Evolutionary conservation across 179 eudicot species (phyloP).

Genomic region (Silene noctiflora): DNA sequence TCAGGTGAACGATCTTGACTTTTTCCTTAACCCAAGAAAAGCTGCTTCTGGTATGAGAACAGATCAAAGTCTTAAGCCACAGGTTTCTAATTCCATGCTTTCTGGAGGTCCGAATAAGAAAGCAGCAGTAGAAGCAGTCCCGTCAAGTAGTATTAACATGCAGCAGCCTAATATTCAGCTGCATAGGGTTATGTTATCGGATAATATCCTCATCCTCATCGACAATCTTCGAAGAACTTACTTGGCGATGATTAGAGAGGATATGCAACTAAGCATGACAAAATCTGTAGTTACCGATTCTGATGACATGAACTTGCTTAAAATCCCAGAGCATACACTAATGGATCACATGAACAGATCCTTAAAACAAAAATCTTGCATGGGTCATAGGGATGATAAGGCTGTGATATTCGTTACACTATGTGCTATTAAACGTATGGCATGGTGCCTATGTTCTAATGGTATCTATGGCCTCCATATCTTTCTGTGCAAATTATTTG

Average conservation of each 20-base stretch:
- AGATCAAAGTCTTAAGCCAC: conserved; percentile 30
- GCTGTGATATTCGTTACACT: conserved; percentile 31
- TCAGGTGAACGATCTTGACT: conserved; percentile 63
- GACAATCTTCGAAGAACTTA: conserved; percentile 38
- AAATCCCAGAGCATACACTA: conserved; percentile 49
- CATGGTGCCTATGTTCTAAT: conserved; percentile 59
- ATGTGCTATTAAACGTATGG: conserved; percentile 64
- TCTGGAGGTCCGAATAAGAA: conserved; percentile 28
- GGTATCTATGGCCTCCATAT: conserved; percentile 49
- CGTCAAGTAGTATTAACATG: conserved; percentile 22
- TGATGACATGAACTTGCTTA: conserved; percentile 35
- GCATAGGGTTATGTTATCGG: conserved; percentile 51
- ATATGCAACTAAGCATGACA: conserved; percentile 26
- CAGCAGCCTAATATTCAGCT: conserved; percentile 38
- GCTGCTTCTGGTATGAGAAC: conserved; percentile 30
- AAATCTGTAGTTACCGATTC: conserved; percentile 22
- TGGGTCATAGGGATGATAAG: conserved; percentile 28
- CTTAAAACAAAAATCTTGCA: conserved; percentile 20
- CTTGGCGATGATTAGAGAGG: conserved; percentile 37
- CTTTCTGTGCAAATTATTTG: conserved; percentile 38
- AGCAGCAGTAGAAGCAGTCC: conserved; percentile 31
- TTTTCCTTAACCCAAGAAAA: conserved; percentile 60
- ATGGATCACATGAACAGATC: conserved; percentile 34
- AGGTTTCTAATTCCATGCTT: conserved; percentile 25
- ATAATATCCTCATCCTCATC: conserved; percentile 37